Conservation (phyloP, 1,139 yeast genomes). For the Geotrichum europaeum region DNA sequence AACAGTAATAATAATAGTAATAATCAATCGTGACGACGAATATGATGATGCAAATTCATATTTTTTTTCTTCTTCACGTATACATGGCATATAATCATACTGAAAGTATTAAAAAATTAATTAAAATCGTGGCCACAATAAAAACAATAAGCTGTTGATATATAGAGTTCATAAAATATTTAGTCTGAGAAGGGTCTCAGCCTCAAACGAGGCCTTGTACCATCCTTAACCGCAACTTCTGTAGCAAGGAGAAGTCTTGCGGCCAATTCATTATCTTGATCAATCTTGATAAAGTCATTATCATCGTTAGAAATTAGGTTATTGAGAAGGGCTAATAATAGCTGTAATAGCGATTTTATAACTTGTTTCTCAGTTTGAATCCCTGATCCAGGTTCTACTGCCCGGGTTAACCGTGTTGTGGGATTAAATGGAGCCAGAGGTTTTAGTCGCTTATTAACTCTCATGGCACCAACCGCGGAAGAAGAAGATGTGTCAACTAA, state of each 20-base stretch:
- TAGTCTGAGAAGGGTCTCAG: not conserved
- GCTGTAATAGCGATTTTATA: not conserved
- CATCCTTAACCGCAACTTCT: not conserved
- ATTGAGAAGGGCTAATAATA: not conserved
- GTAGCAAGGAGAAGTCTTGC: not conserved
- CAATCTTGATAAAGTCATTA: not conserved
- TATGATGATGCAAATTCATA: not conserved
- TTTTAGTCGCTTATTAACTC: not conserved
- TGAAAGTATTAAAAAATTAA: not conserved
- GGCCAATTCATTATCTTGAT: constrained; percentile 1
- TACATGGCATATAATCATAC: not conserved
- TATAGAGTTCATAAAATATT: not conserved
- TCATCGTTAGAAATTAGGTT: not conserved
- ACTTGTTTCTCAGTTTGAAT: not conserved
- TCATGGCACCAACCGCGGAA: not conserved
- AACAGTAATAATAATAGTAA: not conserved
- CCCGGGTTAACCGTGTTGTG: not conserved
- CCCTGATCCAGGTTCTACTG: not conserved
- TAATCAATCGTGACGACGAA: not conserved
- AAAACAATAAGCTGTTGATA: too few relatives aligned
- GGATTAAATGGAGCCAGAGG: not conserved
- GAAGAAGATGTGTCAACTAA: not conserved
- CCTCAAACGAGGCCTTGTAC: not conserved
- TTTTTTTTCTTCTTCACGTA: not conserved
- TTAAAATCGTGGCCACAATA: not conserved